Base-by-base conservation (phyloP, 148 eudicot genomes). In the Rhododendron vialii region DNA sequence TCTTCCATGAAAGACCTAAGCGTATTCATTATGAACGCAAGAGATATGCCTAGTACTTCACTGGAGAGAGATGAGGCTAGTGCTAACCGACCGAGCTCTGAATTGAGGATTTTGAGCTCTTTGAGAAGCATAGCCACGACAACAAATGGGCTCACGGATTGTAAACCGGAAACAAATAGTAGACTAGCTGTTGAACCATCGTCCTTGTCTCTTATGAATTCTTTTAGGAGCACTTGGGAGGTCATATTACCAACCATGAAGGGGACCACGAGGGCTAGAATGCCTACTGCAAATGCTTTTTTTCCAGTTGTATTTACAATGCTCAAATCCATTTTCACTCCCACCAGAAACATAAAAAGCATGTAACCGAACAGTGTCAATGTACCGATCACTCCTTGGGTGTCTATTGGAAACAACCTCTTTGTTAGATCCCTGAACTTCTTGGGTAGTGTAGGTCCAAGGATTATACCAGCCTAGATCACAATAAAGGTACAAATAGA, bases 61-160 rank as follows among this genome's bases (percentile, higher is more conserved):
- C 75, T 38, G 26, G 45, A 38, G 3, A 89, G 48, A 10, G 86
- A 57, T 28, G 87, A 10, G 11, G 89, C 84, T 10, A 86, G 15
- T 26, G 93, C 85, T 48, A 89, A 61, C 22, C 89, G 83, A 0
- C 93, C 91, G 3, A 91, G 83, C 84, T 91, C 93, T 24, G 93
- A 88, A 83, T 91, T 87, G 48, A 85, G 82, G 26, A 89, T 83
- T 69, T 88, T 89, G 18, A 91, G 79, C 57, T 91, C 91, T 26
- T 83, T 80, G 38, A 89, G 41, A 3, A 89, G 84, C 33, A 75
- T 83, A 7, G 85, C 83, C 15, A 91, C 78, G 17, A 84, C 87
- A 1, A 91, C 86, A 38, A 86, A 87, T 3, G 92, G 80, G 51
- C 84, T 80, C 7, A 86, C 12, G 3, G 92, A 61, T 65, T 85